Evolutionary conservation across 2,329 filamentous ascomycete genomes (phyloP), one percentile per base, ranked within the genome.

Genomic region (Diaporthe destruens): DNA sequence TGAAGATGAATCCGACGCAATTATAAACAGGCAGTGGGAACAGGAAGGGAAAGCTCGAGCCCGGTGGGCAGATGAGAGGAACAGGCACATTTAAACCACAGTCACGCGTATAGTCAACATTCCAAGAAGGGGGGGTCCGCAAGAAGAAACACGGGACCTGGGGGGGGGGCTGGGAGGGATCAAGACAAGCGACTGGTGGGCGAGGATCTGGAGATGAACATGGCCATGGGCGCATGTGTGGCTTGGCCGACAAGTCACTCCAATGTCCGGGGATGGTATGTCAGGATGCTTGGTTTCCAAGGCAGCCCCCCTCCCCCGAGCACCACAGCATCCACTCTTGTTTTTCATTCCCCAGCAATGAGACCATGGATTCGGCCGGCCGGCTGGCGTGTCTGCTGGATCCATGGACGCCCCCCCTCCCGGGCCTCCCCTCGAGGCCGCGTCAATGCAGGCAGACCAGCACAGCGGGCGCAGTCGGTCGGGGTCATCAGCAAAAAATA

Each of bases 101-200:
- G 47, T 66, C 61, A 66, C 61, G 61, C 61, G 61, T 16, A 66
- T 16, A 66, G 20, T 25, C 47, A 66, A 66, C 61, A 66, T 66
- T 66, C 61, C 61, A 53, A 25, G 32, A 32, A 42, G 39, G 9
- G 42, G 59, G 61, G 61, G 47, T 66, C 61, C 47, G 47, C 32
- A 66, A 36, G 53, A 61, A 49, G 54, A 57, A 56, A 69, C 39
- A 69, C 67, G 53, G 51, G 54, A 61, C 67, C 20, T 14, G 44
- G 67, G 25, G 55, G 54, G 42, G 42, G 44, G 44, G 56, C 42
- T 59, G 56, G n/a, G 23, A 69, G 14, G 53, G 42, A 59, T 49
- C 34, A 39, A 51, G 42, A 39, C 42, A 11, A 57, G 54, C 8
- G 20, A 51, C 42, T 47, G 25, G 23, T 55, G 36, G 49, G 55